These are phyloP conservation scores for Coniferiporia sulphurascens DNA, from an alignment of 1,284 basidiomycete genomes.

Conservation along the genomic window DNA sequence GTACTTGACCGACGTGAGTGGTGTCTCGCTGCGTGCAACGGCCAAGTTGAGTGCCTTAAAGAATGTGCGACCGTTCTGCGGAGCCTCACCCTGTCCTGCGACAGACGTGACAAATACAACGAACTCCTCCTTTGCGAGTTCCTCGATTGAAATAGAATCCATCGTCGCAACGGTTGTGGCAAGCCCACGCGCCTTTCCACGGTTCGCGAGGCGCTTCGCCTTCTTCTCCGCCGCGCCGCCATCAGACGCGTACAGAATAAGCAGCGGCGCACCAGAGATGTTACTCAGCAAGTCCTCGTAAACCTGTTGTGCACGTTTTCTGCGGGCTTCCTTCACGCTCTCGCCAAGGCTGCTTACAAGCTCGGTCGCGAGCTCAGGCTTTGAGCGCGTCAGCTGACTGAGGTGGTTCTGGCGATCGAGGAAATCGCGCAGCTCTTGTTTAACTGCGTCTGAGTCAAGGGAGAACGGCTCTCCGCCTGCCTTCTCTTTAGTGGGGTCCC, in stretches of 20 bases:
- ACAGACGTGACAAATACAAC: slow-evolving; percentile 89
- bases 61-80: slow-evolving; percentile 91
- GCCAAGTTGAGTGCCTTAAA: slow-evolving; percentile 83
- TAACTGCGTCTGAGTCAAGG: slow-evolving; percentile 91
- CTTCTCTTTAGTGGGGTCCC: slow-evolving; percentile 85
- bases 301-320: slow-evolving; percentile 78
- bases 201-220: slow-evolving; percentile 81
- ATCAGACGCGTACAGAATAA: slow-evolving; percentile 91
- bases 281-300: slow-evolving; percentile 83
- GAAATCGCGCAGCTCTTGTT: slow-evolving; percentile 93
- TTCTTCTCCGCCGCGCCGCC: slow-evolving; percentile 94
- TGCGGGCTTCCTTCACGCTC: slow-evolving; percentile 80
- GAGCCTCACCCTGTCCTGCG: slow-evolving; percentile 99
- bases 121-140: slow-evolving; percentile 72
- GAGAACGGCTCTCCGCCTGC: slow-evolving; percentile 81
- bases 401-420: slow-evolving; percentile 96
- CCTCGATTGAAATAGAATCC: slow-evolving; percentile 76
- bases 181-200: slow-evolving; percentile 84
- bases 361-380: slow-evolving; percentile 79
- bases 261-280: slow-evolving; percentile 86
- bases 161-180: slow-evolving; percentile 69
- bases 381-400: slow-evolving; percentile 82
- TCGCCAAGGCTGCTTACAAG: slow-evolving; percentile 84
- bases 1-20: slow-evolving; percentile 63
- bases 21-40: slow-evolving; percentile 48